These are phyloP conservation scores for Reutealis trisperma DNA, from an alignment of 345 rosid species.

Conservation along the genomic window DNA sequence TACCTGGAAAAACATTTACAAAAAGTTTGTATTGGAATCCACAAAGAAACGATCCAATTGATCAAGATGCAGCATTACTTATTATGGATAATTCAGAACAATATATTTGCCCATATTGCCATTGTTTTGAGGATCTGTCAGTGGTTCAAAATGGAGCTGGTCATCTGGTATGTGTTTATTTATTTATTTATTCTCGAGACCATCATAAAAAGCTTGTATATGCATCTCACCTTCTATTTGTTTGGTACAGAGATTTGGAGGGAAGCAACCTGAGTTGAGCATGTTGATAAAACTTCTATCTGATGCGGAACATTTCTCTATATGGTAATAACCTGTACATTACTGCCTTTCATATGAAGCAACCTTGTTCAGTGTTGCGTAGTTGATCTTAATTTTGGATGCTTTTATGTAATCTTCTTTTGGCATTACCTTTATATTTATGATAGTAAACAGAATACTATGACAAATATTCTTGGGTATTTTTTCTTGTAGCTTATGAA, in stretches of 20 bases:
- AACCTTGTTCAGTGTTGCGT: neutral
- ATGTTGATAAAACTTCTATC: constrained; percentile 43
- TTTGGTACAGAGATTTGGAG: constrained; percentile 41
- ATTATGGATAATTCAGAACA: constrained; percentile 23
- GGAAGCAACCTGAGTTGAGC: constrained; percentile 40
- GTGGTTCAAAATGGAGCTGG: constrained; percentile 26
- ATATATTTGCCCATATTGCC: constrained; percentile 53
- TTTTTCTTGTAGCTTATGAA: neutral
- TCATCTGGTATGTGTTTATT: constrained; percentile 42
- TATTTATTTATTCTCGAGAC: constrained; percentile 9
- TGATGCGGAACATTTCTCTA: constrained; percentile 40
- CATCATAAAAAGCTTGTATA: constrained; percentile 14
- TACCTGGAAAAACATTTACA: too few species aligned
- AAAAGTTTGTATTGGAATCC: too few species aligned
- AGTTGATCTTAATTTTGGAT: neutral
- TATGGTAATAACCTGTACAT: constrained; percentile 41
- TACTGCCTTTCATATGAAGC: neutral
- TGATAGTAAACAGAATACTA: neutral
- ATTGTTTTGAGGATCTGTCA: constrained; percentile 28
- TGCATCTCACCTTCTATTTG: constrained; percentile 18
- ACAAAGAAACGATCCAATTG: too few species aligned
- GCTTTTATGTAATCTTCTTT: neutral
- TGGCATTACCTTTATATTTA: neutral
- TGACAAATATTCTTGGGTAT: neutral
- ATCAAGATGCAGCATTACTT: constrained; percentile 11